Evolutionary conservation across 108 stramenopile species (phyloP), one percentile per base, ranked within the genome.

Genomic region (Skeletonema marinoi): DNA sequence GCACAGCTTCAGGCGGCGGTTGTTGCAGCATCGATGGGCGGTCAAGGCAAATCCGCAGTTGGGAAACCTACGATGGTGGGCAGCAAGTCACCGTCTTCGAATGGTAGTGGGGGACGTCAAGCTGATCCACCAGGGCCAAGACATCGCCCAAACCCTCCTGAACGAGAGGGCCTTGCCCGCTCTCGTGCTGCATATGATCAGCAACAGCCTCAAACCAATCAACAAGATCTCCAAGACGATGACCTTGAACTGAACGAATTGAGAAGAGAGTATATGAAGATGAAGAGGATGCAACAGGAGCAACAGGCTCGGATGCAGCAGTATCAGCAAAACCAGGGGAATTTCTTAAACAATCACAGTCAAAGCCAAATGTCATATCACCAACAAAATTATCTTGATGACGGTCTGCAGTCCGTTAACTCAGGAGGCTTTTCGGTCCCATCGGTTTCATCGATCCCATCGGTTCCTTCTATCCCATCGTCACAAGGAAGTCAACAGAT

Each of bases 1-100:
- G 58, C 50, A 13, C 51, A 73, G 68, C 32, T 80, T 51, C 63
- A 76, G 78, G 78, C 71, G 41, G 78, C 71, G 36, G 78, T 35
- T 16, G 78, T 44, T 46, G 83, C 48, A 32, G 73, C 59, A 33
- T 54, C 54, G 9, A 68, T 65, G 65, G 10, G 58, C 48, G 41
- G 70, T 21, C 29, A 33, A 39, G 54, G 9, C 35, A n/a, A 70
- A 38, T 6, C 13, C 60, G 30, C 56, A 25, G 0, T 25, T 25
- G 25, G 25, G 25, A 25, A 25, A 25, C 25, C 25, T 25, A 25
- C 25, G 25, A 25, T 25, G 25, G 25, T 25, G 25, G 25, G 25
- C 25, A 25, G 25, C 25, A 25, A 25, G 25, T 25, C 25, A 25
- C 25, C 25, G 56, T 17, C 36, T 35, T 60, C 68, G 71, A 44